These are phyloP conservation scores for Hypholoma fasciculare DNA, from an alignment of 768 basidiomycete genomes.

Conservation along the genomic window DNA sequence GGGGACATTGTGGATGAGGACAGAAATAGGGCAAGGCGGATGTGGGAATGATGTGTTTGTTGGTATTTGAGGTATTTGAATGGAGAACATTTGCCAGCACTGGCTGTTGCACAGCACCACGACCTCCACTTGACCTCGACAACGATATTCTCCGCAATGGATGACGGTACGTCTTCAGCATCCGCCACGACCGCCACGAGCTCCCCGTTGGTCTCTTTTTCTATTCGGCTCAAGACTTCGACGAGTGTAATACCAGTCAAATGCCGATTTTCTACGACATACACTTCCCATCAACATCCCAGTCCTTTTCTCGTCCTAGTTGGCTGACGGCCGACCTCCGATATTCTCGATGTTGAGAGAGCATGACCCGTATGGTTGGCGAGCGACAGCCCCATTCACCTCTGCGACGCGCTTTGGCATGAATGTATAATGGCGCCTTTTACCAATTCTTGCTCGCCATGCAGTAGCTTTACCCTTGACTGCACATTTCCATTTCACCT, in stretches of 20 bases:
- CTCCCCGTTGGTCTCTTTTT: constrained; percentile 43
- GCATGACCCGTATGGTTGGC: constrained; percentile 1
- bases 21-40: not conserved
- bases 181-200: constrained; percentile 68
- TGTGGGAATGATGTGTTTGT: constrained; percentile 10
- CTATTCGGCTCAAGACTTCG: constrained; percentile 32
- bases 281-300: constrained; percentile 23
- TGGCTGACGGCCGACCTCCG: constrained; percentile 45
- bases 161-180: constrained; percentile 84
- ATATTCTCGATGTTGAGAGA: constrained; percentile 17
- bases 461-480: constrained; percentile 16
- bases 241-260: constrained; percentile 25
- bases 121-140: constrained; percentile 6
- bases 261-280: constrained; percentile 25
- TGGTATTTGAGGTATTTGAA: constrained; percentile 4
- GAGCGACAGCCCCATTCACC: not conserved
- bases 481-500: constrained; percentile 22
- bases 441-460: constrained; percentile 21
- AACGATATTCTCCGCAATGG: constrained; percentile 36
- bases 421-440: constrained; percentile 12
- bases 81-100: constrained; percentile 9
- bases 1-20: not conserved
- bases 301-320: constrained; percentile 28
- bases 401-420: constrained; percentile 11
- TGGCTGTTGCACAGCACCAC: not conserved